phyloP scores from a whole-genome alignment of 495 filamentous ascomycete genomes.

The Xylaria grammica region DNA sequence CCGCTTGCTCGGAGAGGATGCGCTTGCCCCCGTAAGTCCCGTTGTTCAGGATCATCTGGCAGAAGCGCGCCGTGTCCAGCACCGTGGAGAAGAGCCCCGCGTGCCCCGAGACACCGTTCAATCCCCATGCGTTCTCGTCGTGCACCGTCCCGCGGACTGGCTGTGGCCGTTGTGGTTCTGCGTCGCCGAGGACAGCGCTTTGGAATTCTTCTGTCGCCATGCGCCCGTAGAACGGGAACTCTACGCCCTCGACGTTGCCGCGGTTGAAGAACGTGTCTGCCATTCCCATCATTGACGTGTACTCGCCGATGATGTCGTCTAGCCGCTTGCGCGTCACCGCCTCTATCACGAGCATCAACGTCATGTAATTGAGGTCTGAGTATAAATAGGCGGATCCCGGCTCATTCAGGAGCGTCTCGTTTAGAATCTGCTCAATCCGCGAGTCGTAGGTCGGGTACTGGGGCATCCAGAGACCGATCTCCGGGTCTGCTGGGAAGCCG shows the following conservation, averaged over 20 bases:
- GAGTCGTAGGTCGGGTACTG: constrained; percentile 25
- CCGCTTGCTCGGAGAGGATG: constrained; percentile 30
- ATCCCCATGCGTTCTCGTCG: constrained; percentile 40
- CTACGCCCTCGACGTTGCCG: constrained; percentile 30
- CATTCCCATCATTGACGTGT: constrained; percentile 32
- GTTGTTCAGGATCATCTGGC: constrained; percentile 42
- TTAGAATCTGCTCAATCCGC: constrained; percentile 31
- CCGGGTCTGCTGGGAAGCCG: too few species aligned
- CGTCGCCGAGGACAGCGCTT: constrained; percentile 30
- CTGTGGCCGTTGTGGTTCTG: constrained; percentile 37
- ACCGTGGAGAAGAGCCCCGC: constrained; percentile 36
- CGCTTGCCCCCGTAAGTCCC: constrained; percentile 31
- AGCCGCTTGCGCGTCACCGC: constrained; percentile 28
- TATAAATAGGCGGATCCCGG: constrained; percentile 36
- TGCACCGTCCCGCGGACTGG: constrained; percentile 39
- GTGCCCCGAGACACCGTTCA: constrained; percentile 35
- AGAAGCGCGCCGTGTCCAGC: constrained; percentile 32
- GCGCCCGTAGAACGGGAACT: constrained; percentile 28
- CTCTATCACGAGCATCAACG: constrained; percentile 34
- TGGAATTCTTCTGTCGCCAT: constrained; percentile 40
- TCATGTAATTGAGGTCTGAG: constrained; percentile 41
- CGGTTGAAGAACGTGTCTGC: constrained; percentile 39
- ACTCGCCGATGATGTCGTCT: constrained; percentile 31
- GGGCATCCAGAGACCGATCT: too few species aligned
- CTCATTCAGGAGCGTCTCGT: constrained; percentile 28